Conservation (phyloP, 2,329 filamentous ascomycete species). For the Penicillium sp. region DNA sequence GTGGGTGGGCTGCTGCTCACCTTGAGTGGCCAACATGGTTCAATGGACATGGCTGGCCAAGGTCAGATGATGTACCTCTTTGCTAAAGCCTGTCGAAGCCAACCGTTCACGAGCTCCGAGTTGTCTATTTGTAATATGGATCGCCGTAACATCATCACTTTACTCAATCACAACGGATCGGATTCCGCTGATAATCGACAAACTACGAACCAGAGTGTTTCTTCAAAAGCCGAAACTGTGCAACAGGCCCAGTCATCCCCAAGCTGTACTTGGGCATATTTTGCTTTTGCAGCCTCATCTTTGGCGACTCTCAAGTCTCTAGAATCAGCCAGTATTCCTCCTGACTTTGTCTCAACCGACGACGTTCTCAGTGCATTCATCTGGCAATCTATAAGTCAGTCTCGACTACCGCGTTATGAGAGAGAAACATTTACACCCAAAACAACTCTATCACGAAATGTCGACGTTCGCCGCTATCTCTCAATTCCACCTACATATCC, state of each 20-base stretch:
- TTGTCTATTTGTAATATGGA: constrained; percentile 40
- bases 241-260: neutral
- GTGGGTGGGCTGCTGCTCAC: constrained; percentile 49
- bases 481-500: constrained; percentile 44
- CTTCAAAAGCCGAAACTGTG: neutral
- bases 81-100: constrained; percentile 46
- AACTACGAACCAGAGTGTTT: neutral
- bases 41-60: constrained; percentile 52
- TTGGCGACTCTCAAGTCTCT: neutral
- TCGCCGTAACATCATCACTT: constrained; percentile 35
- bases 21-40: constrained; percentile 46
- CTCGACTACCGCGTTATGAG: constrained; percentile 35
- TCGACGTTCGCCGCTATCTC: constrained; percentile 47
- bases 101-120: constrained; percentile 47
- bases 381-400: constrained; percentile 45
- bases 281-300: neutral
- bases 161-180: constrained; percentile 31
- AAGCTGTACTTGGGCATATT: constrained; percentile 3
- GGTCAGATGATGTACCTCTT: constrained; percentile 46
- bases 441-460: constrained; percentile 45
- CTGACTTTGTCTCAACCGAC: constrained; percentile 50
- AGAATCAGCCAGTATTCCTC: constrained; percentile 22
- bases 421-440: neutral
- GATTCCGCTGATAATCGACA: neutral
- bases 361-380: constrained; percentile 52